Evolutionary conservation across 2,329 filamentous ascomycete species (phyloP).

Genomic region (Alternaria sp.): DNA sequence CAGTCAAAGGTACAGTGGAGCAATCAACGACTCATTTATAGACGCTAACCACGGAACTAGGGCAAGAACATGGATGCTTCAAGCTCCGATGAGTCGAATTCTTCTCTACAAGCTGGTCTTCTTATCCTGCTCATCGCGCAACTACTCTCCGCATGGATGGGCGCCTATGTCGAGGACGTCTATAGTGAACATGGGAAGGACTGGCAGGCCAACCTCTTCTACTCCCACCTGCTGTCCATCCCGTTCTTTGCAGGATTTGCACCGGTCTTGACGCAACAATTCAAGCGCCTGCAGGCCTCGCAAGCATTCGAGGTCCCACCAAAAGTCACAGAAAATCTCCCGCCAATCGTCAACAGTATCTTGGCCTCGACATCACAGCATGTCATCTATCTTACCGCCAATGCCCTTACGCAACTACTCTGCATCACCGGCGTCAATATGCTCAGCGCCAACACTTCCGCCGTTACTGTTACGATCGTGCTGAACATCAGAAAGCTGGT

Average conservation of each 20-base stretch:
- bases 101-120: conserved; percentile 72
- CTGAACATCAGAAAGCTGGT: conserved; percentile 94
- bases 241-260: conserved; percentile 77
- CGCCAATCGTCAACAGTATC: conserved; percentile 32
- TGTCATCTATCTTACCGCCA: conserved; percentile 72
- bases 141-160: conserved; percentile 90
- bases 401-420: conserved; percentile 88
- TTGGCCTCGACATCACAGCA: conserved; percentile 64
- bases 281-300: conserved; percentile 67
- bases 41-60: conserved; percentile 36
- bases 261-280: conserved; percentile 69
- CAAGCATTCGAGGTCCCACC: conserved; percentile 59
- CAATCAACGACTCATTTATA: neutral
- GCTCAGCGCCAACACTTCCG: conserved; percentile 85
- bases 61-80: conserved; percentile 52
- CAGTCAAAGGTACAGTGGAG: conserved; percentile 71
- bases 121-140: conserved; percentile 86
- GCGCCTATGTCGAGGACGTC: conserved; percentile 89
- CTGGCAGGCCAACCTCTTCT: conserved; percentile 97
- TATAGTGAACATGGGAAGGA: conserved; percentile 85
- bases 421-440: conserved; percentile 97
- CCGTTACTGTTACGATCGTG: conserved; percentile 94
- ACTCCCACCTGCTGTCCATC: conserved; percentile 78
- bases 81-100: conserved; percentile 45
- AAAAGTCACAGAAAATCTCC: conserved; percentile 38